Base-by-base conservation (phyloP, 371 early-diverging fungal species). In the Lichtheimia hyalospora region DNA sequence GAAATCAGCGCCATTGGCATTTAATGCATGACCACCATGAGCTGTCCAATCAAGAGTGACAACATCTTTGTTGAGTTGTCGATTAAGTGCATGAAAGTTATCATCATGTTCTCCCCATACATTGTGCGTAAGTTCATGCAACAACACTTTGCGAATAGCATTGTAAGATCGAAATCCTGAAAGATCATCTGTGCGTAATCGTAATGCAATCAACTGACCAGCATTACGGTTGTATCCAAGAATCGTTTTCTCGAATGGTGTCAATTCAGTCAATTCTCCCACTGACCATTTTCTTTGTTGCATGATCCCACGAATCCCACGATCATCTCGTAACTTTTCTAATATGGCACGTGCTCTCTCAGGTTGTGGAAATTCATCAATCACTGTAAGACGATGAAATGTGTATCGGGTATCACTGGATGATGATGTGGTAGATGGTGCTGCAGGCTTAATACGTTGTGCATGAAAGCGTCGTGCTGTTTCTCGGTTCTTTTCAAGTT, bases 61-160 rank as follows among this genome's bases (percentile, higher is more conserved):
- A 0, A 88, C 87, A 55, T 93, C 91, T 61, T 83, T 82, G 61
- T 90, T 92, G 18, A 92, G 77, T 60, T 89, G 82, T 49, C 93
- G 79, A 62, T 93, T 90, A 7, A 96, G 74, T 5, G 78, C 77
- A 69, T 92, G 92, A 66, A 96, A 96, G 24, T 85, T 75, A 14
- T 85, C 86, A 64, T 92, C 92, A 52, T 96, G 96, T 8, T 86
- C 92, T 14, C 77, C 62, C 81, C 87, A 88, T 49, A 74, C 89
- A 73, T 88, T 93, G 59, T 96, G 96, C 0, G 94, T 84, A 8
- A 96, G 82, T 70, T 96, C 96, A 63, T 96, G 96, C 58, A 95
- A 66, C 27, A 96, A 66, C 15, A 94, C 94, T 54, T 83, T 84
- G 34, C 89, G 79, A 2, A 96, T 72, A 0, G 79, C 73, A 49